Evolutionary conservation across 768 basidiomycete genomes (phyloP), one percentile per base, ranked within the genome.

Genomic region (Leucosporidium yakuticum): DNA sequence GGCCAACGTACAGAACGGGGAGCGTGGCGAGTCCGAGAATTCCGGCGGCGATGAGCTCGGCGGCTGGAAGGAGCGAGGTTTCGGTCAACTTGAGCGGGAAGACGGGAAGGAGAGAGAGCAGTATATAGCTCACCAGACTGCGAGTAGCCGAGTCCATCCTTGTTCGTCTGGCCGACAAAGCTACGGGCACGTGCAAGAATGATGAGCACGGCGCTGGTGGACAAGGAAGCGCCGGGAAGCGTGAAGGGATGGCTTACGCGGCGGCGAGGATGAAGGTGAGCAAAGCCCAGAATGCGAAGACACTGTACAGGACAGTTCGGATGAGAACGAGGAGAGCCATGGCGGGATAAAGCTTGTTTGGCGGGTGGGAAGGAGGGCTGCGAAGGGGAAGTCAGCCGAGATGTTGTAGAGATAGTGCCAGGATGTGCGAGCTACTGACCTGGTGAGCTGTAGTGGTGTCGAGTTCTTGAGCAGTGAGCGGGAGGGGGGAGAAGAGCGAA

Each of bases 241-340:
- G 32, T 14, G 12, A 21, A 8, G 32, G 8, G 23, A 17, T 29
- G 20, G 21, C 17, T 23, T 36, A 12, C 29, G 70, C 70, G 8
- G 63, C 63, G 4, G 66, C 27, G 7, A 71, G 60, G 12, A 64
- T 31, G 47, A 67, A 66, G 0, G 65, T n/a, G 54, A 66, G 31
- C 47, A 70, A 44, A 21, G 56, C 36, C 23, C 36, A 59, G 25
- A 60, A 8, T 47, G 39, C 9, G 4, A 58, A 25, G 58, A 58
- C 19, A 2, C 48, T 32, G 58, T 67, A 66, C 25, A 67, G 59
- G 20, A 51, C n/a, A 19, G 69, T 70, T 27, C 65, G 62, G 15
- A 21, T n/a, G 23, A 56, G 19, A 19, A 36, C 6, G 36, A 44
- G 25, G 23, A 51, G 20, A 2, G 50, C 25, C 50, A 44, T 44